phyloP scores from a whole-genome alignment of 1,284 basidiomycete genomes.

The Boletus calvinii region DNA sequence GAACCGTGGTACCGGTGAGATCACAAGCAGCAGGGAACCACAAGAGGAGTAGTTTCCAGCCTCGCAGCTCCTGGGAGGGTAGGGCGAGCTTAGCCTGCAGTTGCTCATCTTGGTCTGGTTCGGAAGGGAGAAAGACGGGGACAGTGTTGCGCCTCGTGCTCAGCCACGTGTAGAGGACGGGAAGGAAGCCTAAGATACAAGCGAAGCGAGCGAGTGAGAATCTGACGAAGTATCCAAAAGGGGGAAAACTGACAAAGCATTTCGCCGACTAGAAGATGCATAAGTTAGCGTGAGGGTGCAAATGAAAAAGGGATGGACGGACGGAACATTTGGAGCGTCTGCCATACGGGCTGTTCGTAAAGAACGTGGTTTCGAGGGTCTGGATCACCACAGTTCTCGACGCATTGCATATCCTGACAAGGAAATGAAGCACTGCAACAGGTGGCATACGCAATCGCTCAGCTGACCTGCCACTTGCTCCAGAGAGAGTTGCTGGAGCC shows the following conservation, averaged over 20 bases:
- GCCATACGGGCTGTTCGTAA: conserved; percentile 93
- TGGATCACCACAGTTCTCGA: conserved; percentile 78
- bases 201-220: conserved; percentile 27
- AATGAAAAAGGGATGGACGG: conserved; percentile 38
- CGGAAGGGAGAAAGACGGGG: conserved; percentile 56
- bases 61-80: conserved; percentile 49
- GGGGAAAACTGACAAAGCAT: conserved; percentile 74
- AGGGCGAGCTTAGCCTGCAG: conserved; percentile 39
- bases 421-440: conserved; percentile 6
- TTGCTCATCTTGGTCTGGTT: conserved; percentile 44
- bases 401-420: conserved; percentile 88
- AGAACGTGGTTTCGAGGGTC: conserved; percentile 58
- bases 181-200: conserved; percentile 68
- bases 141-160: conserved; percentile 45
- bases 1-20: conserved; percentile 83
- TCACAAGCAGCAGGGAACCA: conserved; percentile 90
- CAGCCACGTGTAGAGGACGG: conserved; percentile 72
- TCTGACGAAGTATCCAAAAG: conserved; percentile 15
- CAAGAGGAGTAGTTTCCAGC: conserved; percentile 72
- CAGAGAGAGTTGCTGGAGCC: conserved; percentile 79
- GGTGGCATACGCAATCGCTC: neutral
- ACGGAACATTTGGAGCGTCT: conserved; percentile 93
- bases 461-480: conserved; percentile 73
- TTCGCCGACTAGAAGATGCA: conserved; percentile 69
- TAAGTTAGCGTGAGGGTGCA: conserved; percentile 30